Base-by-base conservation (phyloP, 805 yeast genomes). In the Grigorovia yakushimaensis region DNA sequence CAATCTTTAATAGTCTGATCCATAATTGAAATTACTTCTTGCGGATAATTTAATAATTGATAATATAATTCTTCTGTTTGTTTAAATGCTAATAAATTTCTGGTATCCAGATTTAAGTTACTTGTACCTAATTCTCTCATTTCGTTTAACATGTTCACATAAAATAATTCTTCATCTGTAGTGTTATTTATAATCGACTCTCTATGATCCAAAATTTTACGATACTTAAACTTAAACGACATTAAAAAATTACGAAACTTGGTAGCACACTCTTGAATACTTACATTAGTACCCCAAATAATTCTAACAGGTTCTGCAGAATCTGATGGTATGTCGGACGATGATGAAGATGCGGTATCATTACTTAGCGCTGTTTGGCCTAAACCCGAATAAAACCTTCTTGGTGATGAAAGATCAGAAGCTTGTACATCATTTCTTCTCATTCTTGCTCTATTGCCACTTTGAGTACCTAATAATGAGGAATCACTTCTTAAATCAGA, bases 221-320 rank as follows among this genome's bases (percentile, higher is more conserved):
- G 75, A 65, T 85, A 81, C 59, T 81, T 84, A 67, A 76, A 69
- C 62, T 88, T 85, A 72, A 88, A 93, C 22, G 83, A 78, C 82
- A 84, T 81, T 57, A 93, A 69, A 55, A 93, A 93, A 53, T 81
- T 81, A 53, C 94, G 74, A 69, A 93, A 91, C 44, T 77, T 74
- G 54, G 79, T 83, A 37, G 85, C 76, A 56, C 93, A 82, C 60
- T 93, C 96, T 59, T 81, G 86, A 59, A 93, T 89, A 43, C 94
- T 84, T 23, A 93, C 96, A 61, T 91, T 88, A 1, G 98, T 93
- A 67, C 98, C 98, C 98, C 98, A 93, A 59, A 93, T 91, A 46
- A 93, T 95, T 58, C 94, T 77, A 21, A 81, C 79, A 0, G 95
- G 95, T 54, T 84, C 96, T 46, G 77, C 78, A 21, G 71, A 69